These are phyloP conservation scores for Microsporum canis DNA, from an alignment of 2,329 filamentous ascomycete genomes.

Conservation along the genomic window DNA sequence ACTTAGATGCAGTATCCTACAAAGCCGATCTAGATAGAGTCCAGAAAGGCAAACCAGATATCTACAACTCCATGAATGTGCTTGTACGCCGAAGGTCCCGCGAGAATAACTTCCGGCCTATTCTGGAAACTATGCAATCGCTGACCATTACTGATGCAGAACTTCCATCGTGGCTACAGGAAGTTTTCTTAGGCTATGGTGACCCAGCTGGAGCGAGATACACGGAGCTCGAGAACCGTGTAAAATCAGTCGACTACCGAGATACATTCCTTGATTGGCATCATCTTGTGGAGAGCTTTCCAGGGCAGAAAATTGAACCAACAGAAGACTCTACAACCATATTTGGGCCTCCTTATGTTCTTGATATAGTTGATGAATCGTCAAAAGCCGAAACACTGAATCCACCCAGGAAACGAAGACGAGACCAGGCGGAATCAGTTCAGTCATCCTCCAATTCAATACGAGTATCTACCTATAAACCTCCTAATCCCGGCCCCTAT, in stretches of 20 bases:
- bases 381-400: constrained; percentile 44
- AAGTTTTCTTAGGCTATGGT: constrained; percentile 95
- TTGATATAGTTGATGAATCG: constrained; percentile 53
- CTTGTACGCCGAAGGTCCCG: constrained; percentile 70
- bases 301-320: constrained; percentile 76
- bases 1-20: constrained; percentile 68
- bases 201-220: constrained; percentile 82
- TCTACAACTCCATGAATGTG: constrained; percentile 78
- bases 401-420: constrained; percentile 74
- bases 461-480: constrained; percentile 80
- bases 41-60: constrained; percentile 57
- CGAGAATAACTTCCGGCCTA: constrained; percentile 95
- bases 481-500: constrained; percentile 81
- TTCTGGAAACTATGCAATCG: constrained; percentile 81
- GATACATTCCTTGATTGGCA: constrained; percentile 96
- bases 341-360: constrained; percentile 77
- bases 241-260: constrained; percentile 73
- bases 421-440: constrained; percentile 58
- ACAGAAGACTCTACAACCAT: constrained; percentile 58
- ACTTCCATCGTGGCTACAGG: constrained; percentile 83
- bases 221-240: constrained; percentile 64
- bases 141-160: constrained; percentile 76
- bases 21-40: constrained; percentile 59
- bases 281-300: constrained; percentile 78
- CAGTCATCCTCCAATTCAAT: constrained; percentile 55